Conservation (phyloP, 1,284 basidiomycete genomes). For the Omphalotus olearius region DNA sequence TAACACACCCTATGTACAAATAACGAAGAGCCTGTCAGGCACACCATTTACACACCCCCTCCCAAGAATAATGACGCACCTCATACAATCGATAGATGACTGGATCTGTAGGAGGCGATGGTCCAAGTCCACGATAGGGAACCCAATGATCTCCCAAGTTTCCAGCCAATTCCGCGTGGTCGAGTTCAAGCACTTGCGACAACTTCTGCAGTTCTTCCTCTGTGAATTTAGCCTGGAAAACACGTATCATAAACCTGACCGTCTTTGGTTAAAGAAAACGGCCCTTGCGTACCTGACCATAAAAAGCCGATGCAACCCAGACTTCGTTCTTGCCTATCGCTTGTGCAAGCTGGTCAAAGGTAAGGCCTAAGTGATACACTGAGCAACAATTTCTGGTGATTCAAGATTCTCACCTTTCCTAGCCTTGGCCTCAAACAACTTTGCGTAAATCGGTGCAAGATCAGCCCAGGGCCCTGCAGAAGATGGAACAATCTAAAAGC, state of each 20-base stretch:
- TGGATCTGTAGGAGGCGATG: conserved; percentile 72
- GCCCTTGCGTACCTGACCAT: conserved; percentile 62
- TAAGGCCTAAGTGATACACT: conserved; percentile 42
- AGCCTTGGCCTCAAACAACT: conserved; percentile 66
- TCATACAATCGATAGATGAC: conserved; percentile 85
- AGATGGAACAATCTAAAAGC: neutral
- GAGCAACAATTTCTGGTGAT: conserved; percentile 4
- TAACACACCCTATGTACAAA: conserved; percentile 57
- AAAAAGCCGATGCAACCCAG: conserved; percentile 87
- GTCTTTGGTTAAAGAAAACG: neutral
- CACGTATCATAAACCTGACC: neutral
- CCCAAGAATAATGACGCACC: conserved; percentile 34
- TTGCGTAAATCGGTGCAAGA: conserved; percentile 47
- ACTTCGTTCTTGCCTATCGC: conserved; percentile 77
- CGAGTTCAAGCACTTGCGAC: conserved; percentile 46
- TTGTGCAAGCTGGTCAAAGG: conserved; percentile 71
- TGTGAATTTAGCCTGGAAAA: conserved; percentile 61
- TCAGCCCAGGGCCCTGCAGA: conserved; percentile 43
- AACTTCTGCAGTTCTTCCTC: conserved; percentile 56
- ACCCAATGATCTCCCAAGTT: conserved; percentile 67
- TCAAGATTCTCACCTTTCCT: conserved; percentile 43
- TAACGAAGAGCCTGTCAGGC: neutral
- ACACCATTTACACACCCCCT: neutral
- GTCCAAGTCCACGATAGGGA: conserved; percentile 67
- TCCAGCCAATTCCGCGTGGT: conserved; percentile 33